Base-by-base conservation (phyloP, 768 basidiomycete species). In the Sarcodon aspratus region DNA sequence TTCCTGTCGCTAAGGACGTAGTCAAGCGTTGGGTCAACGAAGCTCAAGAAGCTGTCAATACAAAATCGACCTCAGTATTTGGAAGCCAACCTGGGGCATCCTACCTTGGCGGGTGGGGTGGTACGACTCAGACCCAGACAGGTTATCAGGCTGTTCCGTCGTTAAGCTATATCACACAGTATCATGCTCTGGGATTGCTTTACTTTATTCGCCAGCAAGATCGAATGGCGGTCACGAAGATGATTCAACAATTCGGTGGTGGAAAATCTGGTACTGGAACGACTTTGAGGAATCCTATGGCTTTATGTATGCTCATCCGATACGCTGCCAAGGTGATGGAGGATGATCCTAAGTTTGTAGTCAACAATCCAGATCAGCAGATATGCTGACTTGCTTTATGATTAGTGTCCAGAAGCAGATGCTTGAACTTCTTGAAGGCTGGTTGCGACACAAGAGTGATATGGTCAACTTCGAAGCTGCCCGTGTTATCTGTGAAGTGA, bases 391-490 rank as follows among this genome's bases (percentile, higher is more conserved):
- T 43, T 48, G 13, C 48, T 7, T 51, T 27, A 27, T 27, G 21
- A 27, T 1, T 56, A 99, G 95, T 60, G 71, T 94, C 21, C 92
- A 95, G 65, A 81, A 78, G 52, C 92, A 89, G 58, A 95, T 97
- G 77, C 72, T 91, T 47, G 96, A 98, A 54, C 75, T 96, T 38
- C 73, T 98, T 35, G 96, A 98, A 61, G 84, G 87, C 33, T 94
- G 93, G 82, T 71, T 98, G 51, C 81, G 93, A 50, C 96, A 99
- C 69, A 99, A 99, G 73, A 96, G 92, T 57, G 96, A 99, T 63
- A 99, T 97, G 95, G 96, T 99, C 61, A 98, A 98, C 68, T 88
- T 93, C 52, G 96, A 99, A 65, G 96, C 96, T 17, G 95, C 96
- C 3, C 85, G 96, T 40, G 94, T 83, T 7, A 95, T 99, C 53